Evolutionary conservation across 2,329 filamentous ascomycete species (phyloP).

Genomic region (Verticillium isaacii): DNA sequence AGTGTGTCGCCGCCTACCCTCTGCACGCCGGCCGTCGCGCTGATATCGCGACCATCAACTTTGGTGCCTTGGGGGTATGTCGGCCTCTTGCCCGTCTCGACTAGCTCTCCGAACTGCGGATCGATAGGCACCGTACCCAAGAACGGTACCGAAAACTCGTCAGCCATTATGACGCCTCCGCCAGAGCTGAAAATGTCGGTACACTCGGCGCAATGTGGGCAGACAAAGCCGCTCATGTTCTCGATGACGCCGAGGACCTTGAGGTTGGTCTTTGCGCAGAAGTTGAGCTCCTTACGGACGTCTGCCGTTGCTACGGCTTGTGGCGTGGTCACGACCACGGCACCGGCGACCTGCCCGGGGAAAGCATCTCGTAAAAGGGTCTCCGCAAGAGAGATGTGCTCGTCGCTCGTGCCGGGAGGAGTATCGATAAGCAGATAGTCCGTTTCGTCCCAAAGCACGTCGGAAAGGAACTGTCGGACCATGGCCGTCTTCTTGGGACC

Average conservation of each 20-base stretch:
- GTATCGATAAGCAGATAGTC: conserved; percentile 95
- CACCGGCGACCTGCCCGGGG: conserved; percentile 71
- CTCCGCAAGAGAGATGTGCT: conserved; percentile 93
- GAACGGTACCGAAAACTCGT: conserved; percentile 79
- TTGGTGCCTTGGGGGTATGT: conserved; percentile 65
- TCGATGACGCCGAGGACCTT: conserved; percentile 84
- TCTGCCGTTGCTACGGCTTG: conserved; percentile 92
- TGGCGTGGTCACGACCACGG: conserved; percentile 92
- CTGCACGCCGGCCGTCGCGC: conserved; percentile 19
- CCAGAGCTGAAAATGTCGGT: conserved; percentile 92
- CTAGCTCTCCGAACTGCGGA: conserved; percentile 80
- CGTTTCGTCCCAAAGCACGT: conserved; percentile 82
- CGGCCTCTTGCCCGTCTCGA: conserved; percentile 68
- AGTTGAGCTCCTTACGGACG: conserved; percentile 91
- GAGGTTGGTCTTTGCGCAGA: conserved; percentile 80
- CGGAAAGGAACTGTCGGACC: conserved; percentile 92
- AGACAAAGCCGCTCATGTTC: conserved; percentile 95
- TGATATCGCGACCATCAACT: conserved; percentile 52
- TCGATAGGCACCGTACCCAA: conserved; percentile 88
- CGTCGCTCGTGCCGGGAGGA: conserved; percentile 91
- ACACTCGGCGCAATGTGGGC: conserved; percentile 74
- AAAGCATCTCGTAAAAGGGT: conserved; percentile 64
- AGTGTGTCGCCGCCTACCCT: conserved; percentile 30
- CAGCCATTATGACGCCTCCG: conserved; percentile 83
- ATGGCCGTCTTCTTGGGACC: conserved; percentile 99